Evolutionary conservation across 441 rosid genomes (phyloP), one percentile per base, ranked within the genome.

Genomic region (Adansonia madagascariensis): DNA sequence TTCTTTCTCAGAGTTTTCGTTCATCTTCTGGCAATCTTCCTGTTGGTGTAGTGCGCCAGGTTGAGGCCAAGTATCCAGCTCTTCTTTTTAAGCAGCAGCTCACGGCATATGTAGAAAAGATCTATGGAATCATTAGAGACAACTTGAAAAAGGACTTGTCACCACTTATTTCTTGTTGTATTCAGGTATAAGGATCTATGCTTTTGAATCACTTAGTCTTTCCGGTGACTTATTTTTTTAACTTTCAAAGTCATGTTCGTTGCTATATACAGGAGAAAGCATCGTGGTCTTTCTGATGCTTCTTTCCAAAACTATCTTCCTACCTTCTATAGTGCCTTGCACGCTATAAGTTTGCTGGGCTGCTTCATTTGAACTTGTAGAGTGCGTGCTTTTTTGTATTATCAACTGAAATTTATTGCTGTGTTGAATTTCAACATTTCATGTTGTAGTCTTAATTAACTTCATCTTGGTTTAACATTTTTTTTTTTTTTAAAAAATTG

Each of bases 31-130:
- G 94, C 18, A 89, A 85, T 79, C 90, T 92, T 65, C 79, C 83
- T 68, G 89, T 89, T 78, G 96, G 89, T 73, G 66, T 82, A 44
- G 86, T 88, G 60, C 88, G 80, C 41, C 89, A 84, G 84, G 94
- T 94, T 73, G 99, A 93, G 78, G 95, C 97, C 65, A 93, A 87
- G 82, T 94, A 91, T 81, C 98, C 99, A 78, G 98, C 98, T 72
- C 82, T 88, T 84, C 94, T 94, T 80, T 97, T 97, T 78, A 89
- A 89, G 91, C 97, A 97, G 85, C 99, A 97, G 82, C 92, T 97
- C 73, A 89, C 97, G 11, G 98, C 97, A 9, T 93, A 89, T 61
- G 93, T 94, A 75, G 99, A 94, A 82, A 97, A 89, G 18, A 88
- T 97, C 64, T 97, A 86, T 81, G 97, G 97, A 77, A 85, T 97